A percentile compares a stretch with the other conserved stretches of the same genome.
These are phyloP conservation scores for Myriosclerotinia curreyana DNA, from an alignment of 2,329 filamentous ascomycete genomes.

Conservation along the genomic window DNA sequence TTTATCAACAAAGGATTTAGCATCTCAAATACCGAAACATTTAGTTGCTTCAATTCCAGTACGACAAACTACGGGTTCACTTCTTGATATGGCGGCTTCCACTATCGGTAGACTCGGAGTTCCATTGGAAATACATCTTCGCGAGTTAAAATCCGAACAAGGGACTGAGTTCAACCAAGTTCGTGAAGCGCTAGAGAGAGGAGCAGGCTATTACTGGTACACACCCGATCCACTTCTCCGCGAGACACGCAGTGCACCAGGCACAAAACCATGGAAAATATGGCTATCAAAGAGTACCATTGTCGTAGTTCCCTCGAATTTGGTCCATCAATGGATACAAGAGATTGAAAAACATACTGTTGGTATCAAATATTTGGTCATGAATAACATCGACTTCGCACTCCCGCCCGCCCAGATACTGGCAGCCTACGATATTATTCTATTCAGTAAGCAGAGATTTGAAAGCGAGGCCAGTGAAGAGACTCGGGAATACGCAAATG, in stretches of 20 bases:
- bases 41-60: conserved; percentile 42
- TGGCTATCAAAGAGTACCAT: conserved; percentile 68
- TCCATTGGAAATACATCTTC: conserved; percentile 68
- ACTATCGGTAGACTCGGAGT: conserved; percentile 62
- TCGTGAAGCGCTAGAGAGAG: conserved; percentile 51
- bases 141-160: conserved; percentile 38
- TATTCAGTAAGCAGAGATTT: conserved; percentile 74
- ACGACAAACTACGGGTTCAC: conserved; percentile 53
- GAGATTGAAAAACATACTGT: conserved; percentile 77
- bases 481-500: not conserved
- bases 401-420: conserved; percentile 60
- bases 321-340: conserved; percentile 78
- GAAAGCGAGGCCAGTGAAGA: conserved; percentile 53
- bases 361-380: conserved; percentile 61
- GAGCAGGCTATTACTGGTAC: conserved; percentile 58
- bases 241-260: conserved; percentile 41
- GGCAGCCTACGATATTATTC: conserved; percentile 66
- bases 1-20: conserved; percentile 68
- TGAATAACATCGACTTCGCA: conserved; percentile 50
- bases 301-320: conserved; percentile 77
- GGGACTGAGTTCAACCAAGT: not conserved
- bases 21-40: conserved; percentile 63
- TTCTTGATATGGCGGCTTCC: conserved; percentile 74
- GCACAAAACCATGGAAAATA: conserved; percentile 49
- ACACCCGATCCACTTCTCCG: conserved; percentile 45